Conservation (phyloP, 2,329 filamentous ascomycete genomes). For the Botrytis medusae region DNA sequence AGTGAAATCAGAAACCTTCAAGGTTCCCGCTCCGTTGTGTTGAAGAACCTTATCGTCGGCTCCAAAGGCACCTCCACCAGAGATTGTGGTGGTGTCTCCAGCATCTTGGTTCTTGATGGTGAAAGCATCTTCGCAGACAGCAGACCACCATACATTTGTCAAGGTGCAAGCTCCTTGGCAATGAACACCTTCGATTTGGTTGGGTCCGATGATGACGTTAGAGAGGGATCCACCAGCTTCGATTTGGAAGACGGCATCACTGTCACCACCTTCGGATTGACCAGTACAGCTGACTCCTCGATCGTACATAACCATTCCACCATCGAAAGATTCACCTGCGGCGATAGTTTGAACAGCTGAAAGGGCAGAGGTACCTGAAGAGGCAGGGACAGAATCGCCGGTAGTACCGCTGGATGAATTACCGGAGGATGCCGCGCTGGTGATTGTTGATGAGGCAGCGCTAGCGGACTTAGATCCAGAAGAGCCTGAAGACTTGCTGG, state of each 20-base stretch:
- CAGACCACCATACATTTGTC: conserved; percentile 36
- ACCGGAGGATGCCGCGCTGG: background rate
- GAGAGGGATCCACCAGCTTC: conserved; percentile 39
- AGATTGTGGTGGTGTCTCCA: conserved; percentile 45
- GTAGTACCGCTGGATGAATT: background rate
- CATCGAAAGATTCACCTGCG: conserved; percentile 48
- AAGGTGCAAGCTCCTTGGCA: conserved; percentile 35
- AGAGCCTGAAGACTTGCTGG: background rate
- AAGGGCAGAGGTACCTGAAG: conserved; percentile 45
- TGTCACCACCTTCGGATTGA: conserved; percentile 45
- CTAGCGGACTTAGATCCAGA: background rate
- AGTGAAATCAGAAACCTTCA: conserved; percentile 42
- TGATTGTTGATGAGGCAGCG: background rate
- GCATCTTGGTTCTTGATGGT: conserved; percentile 32
- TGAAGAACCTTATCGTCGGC: conserved; percentile 45
- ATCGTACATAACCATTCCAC: conserved; percentile 47
- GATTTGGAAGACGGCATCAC: conserved; percentile 40
- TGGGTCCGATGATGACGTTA: conserved; percentile 41
- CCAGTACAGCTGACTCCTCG: conserved; percentile 45
- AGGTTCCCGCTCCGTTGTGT: conserved; percentile 46
- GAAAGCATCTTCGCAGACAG: conserved; percentile 35
- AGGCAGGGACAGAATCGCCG: background rate
- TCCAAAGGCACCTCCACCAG: conserved; percentile 46
- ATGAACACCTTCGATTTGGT: conserved; percentile 40
- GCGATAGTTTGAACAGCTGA: conserved; percentile 46